phyloP scores from a whole-genome alignment of 78 protist species.

The Dictyostelium capitatum region DNA sequence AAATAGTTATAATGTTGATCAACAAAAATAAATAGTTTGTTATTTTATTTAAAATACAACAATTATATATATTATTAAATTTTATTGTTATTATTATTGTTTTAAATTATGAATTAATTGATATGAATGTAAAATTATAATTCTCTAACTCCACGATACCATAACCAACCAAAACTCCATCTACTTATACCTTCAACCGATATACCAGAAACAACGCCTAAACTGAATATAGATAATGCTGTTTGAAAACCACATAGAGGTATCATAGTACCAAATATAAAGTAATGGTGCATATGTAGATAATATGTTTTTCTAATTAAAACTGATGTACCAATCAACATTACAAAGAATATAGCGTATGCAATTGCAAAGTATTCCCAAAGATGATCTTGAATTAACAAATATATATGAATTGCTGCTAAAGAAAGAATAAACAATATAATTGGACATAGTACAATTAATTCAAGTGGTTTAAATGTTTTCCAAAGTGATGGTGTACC shows the following conservation, averaged over 20 bases:
- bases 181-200: conserved; percentile 50
- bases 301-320: conserved; percentile 19
- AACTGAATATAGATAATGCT: neutral
- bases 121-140: no score
- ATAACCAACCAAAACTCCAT: conserved; percentile 30
- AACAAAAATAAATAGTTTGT: neutral
- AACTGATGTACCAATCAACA: conserved; percentile 13
- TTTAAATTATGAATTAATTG: no score
- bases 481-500: conserved; percentile 76
- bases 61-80: no score
- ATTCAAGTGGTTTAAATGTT: conserved; percentile 33
- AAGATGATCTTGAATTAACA: conserved; percentile 29
- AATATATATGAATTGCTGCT: conserved; percentile 40
- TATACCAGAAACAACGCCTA: conserved; percentile 58
- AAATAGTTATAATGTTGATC: neutral
- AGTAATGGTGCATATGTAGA: conserved; percentile 76
- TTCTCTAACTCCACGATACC: conserved; percentile 29
- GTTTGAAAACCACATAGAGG: conserved; percentile 51
- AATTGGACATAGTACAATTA: conserved; percentile 23
- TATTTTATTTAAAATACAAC: no score
- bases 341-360: conserved; percentile 29
- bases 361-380: conserved; percentile 64
- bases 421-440: conserved; percentile 34
- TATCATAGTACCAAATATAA: conserved; percentile 58
- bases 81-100: no score